Percentiles rank a stretch among this genome's conserved stretches.
phyloP scores from a whole-genome alignment of 1,284 basidiomycete species.

The Papiliotrema fonsecae region DNA sequence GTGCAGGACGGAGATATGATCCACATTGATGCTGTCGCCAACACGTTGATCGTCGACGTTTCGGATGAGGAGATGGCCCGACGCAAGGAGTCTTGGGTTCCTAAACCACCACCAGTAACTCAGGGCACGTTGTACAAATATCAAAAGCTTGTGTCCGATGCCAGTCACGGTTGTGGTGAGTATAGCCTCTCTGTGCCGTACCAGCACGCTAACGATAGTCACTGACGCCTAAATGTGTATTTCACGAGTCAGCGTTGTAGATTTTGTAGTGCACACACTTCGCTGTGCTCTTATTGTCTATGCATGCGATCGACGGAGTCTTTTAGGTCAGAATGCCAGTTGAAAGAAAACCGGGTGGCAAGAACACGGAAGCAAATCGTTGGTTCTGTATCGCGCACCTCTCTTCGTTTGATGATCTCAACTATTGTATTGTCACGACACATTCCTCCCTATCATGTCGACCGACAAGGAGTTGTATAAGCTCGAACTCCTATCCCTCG shows the following conservation, averaged over 20 bases:
- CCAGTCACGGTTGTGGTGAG: conserved; percentile 45
- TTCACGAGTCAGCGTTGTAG: neutral
- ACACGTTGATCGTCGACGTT: conserved; percentile 77
- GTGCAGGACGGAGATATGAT: conserved; percentile 88
- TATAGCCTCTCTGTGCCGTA: neutral
- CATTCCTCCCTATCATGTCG: conserved; percentile 23
- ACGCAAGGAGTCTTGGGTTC: conserved; percentile 69
- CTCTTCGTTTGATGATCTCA: too few species aligned
- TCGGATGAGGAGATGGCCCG: conserved; percentile 69
- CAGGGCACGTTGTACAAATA: conserved; percentile 87
- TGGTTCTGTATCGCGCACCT: too few species aligned
- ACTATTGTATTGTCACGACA: neutral
- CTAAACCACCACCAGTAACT: conserved; percentile 76
- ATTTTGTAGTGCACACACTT: neutral
- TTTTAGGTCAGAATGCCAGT: too few species aligned
- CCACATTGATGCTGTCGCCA: conserved; percentile 70
- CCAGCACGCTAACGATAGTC: conserved; percentile 12
- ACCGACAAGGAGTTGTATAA: conserved; percentile 81
- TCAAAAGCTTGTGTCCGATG: conserved; percentile 75
- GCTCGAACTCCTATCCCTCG: conserved; percentile 83
- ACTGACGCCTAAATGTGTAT: conserved; percentile 23
- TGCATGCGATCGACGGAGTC: too few species aligned
- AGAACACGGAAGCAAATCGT: neutral
- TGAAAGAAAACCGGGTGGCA: too few species aligned
- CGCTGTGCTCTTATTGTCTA: neutral